Conservation (phyloP, 805 yeast species). For the Nakazawaea anatomiae region DNA sequence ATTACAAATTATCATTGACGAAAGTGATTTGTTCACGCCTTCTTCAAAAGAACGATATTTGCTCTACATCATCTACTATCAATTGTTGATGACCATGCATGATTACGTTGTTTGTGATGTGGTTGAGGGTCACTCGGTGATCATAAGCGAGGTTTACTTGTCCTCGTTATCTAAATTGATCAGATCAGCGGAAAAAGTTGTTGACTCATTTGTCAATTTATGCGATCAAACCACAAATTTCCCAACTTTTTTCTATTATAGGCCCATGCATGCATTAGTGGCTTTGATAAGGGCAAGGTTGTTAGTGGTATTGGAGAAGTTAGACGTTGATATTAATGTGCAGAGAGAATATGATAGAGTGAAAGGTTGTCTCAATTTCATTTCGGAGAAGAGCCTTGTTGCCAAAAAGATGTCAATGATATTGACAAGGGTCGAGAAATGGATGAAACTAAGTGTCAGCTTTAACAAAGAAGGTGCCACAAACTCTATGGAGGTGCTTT, state of each 20-base stretch:
- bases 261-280: slow-evolving; percentile 48
- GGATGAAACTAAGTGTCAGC: slow-evolving; percentile 31
- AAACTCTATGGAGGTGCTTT: slow-evolving; percentile 47
- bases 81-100: slow-evolving; percentile 43
- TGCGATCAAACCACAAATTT: slow-evolving; percentile 32
- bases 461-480: slow-evolving; percentile 45
- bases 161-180: slow-evolving; percentile 36
- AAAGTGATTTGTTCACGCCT: slow-evolving; percentile 30
- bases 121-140: slow-evolving; percentile 10
- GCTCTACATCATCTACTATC: slow-evolving; percentile 41
- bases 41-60: slow-evolving; percentile 31
- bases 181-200: slow-evolving; percentile 37
- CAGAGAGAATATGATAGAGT: slow-evolving; percentile 25
- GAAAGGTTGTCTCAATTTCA: slow-evolving; percentile 15
- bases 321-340: slow-evolving; percentile 27
- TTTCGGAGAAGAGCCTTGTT: slow-evolving; percentile 23
- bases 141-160: slow-evolving; percentile 25
- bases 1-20: slow-evolving; percentile 33
- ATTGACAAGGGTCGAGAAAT: slow-evolving; percentile 27
- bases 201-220: slow-evolving; percentile 37
- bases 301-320: slow-evolving; percentile 35
- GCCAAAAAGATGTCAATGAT: slow-evolving; percentile 28
- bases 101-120: slow-evolving; percentile 42
- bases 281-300: slow-evolving; percentile 40
- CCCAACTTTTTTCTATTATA: slow-evolving; percentile 47